These are phyloP conservation scores for Posidonia australis DNA, from an alignment of 106 monocot species.

Conservation along the genomic window DNA sequence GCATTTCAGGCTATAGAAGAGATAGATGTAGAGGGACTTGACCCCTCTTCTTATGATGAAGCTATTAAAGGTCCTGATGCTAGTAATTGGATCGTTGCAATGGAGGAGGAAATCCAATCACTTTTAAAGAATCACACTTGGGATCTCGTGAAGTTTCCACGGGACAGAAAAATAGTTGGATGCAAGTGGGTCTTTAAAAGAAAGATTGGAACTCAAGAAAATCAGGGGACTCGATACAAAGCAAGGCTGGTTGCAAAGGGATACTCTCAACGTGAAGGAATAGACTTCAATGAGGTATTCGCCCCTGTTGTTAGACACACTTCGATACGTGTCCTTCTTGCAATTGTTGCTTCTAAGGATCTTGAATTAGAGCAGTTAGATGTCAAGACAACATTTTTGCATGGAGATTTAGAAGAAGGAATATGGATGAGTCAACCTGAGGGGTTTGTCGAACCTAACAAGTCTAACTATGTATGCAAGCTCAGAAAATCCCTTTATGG, in stretches of 20 bases:
- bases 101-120: background rate
- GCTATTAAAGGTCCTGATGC: background rate
- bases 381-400: conserved; percentile 5
- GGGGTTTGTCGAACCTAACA: too few relatives aligned
- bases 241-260: conserved; percentile 1
- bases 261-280: background rate
- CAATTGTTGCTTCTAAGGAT: background rate
- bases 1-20: background rate
- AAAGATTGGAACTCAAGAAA: background rate
- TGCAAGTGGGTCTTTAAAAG: conserved; percentile 4
- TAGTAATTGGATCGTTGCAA: background rate
- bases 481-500: too few relatives aligned
- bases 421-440: too few relatives aligned
- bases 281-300: conserved; percentile 5
- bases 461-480: too few relatives aligned
- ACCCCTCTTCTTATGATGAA: background rate
- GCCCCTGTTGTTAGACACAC: background rate
- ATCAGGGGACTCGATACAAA: background rate
- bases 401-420: background rate
- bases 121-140: background rate
- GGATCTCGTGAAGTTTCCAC: background rate
- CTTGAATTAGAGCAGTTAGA: background rate
- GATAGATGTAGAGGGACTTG: background rate
- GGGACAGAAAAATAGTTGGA: background rate
- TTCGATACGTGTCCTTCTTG: background rate